Evolutionary conservation across 2,329 filamentous ascomycete genomes (phyloP).

Genomic region (Blastomyces silverae): DNA sequence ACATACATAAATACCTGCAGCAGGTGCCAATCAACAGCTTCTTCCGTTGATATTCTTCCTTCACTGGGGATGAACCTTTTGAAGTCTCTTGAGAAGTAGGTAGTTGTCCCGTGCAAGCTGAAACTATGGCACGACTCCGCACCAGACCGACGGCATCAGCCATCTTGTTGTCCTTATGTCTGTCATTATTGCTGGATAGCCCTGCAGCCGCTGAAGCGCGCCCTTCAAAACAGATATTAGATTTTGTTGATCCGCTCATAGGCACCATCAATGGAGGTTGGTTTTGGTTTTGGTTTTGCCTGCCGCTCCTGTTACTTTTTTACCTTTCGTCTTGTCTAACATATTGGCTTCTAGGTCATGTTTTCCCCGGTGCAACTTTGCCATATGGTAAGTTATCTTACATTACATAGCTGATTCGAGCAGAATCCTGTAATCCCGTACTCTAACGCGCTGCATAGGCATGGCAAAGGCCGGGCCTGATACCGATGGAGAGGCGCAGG

Average conservation of each 20-base stretch:
- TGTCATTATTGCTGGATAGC: neutral
- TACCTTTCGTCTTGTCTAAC: neutral
- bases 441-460: conserved; percentile 28
- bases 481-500: conserved; percentile 49
- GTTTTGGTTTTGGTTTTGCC: neutral
- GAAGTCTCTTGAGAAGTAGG: neutral
- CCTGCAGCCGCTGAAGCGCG: neutral
- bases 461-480: conserved; percentile 54
- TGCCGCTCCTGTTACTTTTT: neutral
- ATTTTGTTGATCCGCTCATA: conserved; percentile 48
- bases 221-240: conserved; percentile 26
- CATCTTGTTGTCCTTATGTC: neutral
- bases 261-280: conserved; percentile 48
- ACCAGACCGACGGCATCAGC: neutral
- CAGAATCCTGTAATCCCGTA: neutral
- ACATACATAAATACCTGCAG: neutral
- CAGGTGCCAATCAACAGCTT: too few species aligned
- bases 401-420: neutral
- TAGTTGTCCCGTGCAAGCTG: too few species aligned
- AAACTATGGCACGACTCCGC: neutral
- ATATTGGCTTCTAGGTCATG: conserved; percentile 41
- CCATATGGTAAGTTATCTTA: conserved; percentile 41
- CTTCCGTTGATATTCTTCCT: neutral
- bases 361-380: conserved; percentile 51
- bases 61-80: neutral